Evolutionary conservation across 1,284 basidiomycete species (phyloP).

Genomic region (Ceratobasidium sp.): DNA sequence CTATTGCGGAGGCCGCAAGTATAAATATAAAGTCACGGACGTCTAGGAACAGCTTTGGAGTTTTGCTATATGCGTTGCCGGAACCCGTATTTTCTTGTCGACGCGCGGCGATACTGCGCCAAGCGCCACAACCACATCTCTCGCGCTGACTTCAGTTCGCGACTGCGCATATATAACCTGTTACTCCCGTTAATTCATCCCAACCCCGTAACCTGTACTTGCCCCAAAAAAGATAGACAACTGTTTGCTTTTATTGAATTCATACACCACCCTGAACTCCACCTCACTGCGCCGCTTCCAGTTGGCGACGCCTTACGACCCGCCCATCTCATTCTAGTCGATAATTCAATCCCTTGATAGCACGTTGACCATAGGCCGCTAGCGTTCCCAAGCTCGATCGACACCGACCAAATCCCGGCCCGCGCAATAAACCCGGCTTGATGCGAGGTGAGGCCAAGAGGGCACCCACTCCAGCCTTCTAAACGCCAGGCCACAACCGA

Average conservation of each 20-base stretch:
- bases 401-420: neutral
- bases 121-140: neutral
- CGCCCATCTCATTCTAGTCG: conserved; percentile 26
- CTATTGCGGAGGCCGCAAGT: neutral
- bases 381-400: no score
- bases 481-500: neutral
- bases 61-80: neutral
- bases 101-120: no score
- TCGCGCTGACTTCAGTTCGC: neutral
- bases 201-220: no score
- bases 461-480: neutral
- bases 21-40: neutral
- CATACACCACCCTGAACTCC: no score
- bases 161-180: neutral
- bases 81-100: neutral
- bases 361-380: neutral
- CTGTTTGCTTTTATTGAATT: no score
- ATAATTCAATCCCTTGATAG: conserved; percentile 10
- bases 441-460: conserved; percentile 8
- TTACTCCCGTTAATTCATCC: no score
- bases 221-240: neutral
- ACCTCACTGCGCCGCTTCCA: neutral
- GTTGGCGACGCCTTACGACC: neutral
- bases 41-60: neutral
- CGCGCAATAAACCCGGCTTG: neutral